Evolutionary conservation across 176 grass and related monocot genomes (phyloP).

Genomic region (Pontederia crassipes): DNA sequence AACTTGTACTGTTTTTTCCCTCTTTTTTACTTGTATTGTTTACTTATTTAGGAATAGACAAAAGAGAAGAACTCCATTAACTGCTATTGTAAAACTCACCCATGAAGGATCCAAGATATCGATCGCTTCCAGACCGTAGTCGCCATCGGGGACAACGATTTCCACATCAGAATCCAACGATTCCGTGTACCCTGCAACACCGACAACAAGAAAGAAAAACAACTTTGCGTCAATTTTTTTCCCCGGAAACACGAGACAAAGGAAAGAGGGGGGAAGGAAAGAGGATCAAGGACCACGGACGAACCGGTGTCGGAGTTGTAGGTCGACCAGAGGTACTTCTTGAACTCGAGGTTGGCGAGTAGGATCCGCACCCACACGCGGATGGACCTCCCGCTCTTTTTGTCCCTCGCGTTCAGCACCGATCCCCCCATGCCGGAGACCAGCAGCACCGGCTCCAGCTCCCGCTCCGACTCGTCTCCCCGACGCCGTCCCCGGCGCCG

Average conservation of each 20-base stretch:
- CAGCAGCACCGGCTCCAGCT: slow-evolving; percentile 69
- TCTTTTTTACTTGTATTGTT: background rate
- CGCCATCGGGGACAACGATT: slow-evolving; percentile 74
- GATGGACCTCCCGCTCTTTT: slow-evolving; percentile 41
- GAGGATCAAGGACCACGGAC: background rate
- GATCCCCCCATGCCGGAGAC: slow-evolving; percentile 89
- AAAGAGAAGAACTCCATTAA: slow-evolving; percentile 6
- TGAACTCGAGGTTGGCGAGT: slow-evolving; percentile 71
- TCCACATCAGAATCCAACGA: slow-evolving; percentile 62
- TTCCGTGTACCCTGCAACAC: slow-evolving; percentile 57
- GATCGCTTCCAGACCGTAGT: slow-evolving; percentile 74
- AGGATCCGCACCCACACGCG: slow-evolving; percentile 82
- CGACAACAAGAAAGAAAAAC: background rate
- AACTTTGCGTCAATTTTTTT: background rate
- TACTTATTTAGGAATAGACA: background rate
- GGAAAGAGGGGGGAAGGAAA: background rate
- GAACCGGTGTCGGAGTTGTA: slow-evolving; percentile 65
- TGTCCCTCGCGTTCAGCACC: slow-evolving; percentile 62
- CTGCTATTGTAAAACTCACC: slow-evolving; percentile 23
- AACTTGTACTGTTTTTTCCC: background rate
- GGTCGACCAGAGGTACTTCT: slow-evolving; percentile 80
- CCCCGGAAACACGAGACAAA: background rate
- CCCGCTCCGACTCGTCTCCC: slow-evolving; percentile 11
- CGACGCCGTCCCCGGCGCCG: background rate
- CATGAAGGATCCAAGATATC: slow-evolving; percentile 93